phyloP scores from a whole-genome alignment of 495 filamentous ascomycete genomes.

The Pseudomonodictys pantanalensis region DNA sequence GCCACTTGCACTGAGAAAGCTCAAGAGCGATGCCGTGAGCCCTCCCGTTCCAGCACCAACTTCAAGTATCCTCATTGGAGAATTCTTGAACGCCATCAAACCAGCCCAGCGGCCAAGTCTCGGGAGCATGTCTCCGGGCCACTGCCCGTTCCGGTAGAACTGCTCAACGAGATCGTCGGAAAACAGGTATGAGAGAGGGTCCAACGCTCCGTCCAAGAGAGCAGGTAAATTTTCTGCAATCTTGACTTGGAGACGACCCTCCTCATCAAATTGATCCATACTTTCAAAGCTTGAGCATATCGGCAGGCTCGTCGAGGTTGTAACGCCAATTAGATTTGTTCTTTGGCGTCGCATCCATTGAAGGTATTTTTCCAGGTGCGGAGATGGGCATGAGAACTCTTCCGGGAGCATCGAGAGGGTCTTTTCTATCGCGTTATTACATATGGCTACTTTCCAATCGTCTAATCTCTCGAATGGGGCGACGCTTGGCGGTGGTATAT shows the following conservation, averaged over 20 bases:
- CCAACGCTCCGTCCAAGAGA: no score
- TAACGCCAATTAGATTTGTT: background rate
- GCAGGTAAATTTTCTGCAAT: no score
- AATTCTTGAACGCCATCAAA: constrained; percentile 3
- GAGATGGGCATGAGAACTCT: background rate
- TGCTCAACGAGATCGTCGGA: background rate
- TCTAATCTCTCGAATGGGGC: no score
- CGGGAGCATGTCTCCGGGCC: no score
- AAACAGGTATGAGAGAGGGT: background rate
- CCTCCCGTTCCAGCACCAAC: constrained; percentile 17
- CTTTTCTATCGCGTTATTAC: no score
- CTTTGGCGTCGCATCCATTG: background rate
- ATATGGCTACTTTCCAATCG: no score
- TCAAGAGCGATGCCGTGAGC: background rate
- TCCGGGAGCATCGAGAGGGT: background rate
- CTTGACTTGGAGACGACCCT: no score
- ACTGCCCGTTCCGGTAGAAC: no score
- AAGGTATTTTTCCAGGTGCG: background rate
- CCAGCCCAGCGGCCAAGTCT: background rate
- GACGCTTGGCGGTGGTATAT: no score
- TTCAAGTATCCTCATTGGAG: constrained; percentile 4
- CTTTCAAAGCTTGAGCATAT: no score
- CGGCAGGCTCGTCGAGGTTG: no score
- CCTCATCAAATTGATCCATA: no score
- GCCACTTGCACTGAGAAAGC: background rate